Conservation (phyloP, 768 basidiomycete species). For the Polyporus arcularius region DNA sequence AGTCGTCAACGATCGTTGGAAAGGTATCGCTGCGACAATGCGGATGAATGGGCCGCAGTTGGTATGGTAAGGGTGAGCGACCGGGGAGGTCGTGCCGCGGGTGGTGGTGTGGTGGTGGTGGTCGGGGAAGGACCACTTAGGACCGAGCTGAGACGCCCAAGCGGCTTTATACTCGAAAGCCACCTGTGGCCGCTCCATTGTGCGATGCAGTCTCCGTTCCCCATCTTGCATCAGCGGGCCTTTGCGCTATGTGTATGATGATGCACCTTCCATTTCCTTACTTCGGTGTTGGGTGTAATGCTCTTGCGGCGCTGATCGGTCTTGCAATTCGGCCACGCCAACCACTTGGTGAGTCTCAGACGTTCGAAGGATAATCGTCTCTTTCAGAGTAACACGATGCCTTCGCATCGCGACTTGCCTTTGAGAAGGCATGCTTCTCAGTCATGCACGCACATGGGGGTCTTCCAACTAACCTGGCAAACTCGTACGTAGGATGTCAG, state of each 20-base stretch:
- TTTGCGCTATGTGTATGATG: background rate
- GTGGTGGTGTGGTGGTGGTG: constrained; percentile 8
- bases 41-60: background rate
- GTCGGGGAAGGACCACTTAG: background rate
- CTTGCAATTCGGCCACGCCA: too few relatives aligned
- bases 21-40: constrained; percentile 1
- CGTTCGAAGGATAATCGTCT: too few relatives aligned
- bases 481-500: too few relatives aligned
- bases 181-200: constrained; percentile 10
- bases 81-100: background rate
- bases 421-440: too few relatives aligned
- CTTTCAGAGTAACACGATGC: too few relatives aligned
- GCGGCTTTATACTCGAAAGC: constrained; percentile 4
- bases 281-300: background rate
- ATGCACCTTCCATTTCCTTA: background rate
- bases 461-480: too few relatives aligned
- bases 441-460: too few relatives aligned
- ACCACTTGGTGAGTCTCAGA: too few relatives aligned
- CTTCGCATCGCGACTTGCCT: too few relatives aligned
- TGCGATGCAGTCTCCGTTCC: background rate
- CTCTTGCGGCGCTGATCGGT: too few relatives aligned
- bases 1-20: background rate
- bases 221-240: background rate
- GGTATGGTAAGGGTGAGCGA: background rate
- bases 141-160: background rate